phyloP scores from a whole-genome alignment of 2,329 filamentous ascomycete genomes.

The Aspergillus fischeri region DNA sequence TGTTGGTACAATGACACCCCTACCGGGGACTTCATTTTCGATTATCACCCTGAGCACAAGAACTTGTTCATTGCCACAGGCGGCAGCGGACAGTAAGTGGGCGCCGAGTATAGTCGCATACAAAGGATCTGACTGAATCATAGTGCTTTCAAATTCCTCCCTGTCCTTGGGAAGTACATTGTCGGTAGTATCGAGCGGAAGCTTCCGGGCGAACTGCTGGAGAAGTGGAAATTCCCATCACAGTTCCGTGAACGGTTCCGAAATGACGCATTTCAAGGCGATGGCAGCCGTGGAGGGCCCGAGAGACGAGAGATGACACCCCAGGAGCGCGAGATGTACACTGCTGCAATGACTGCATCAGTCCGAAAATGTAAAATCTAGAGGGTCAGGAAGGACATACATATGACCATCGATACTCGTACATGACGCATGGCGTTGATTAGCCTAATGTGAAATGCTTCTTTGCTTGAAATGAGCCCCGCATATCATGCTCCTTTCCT shows the following conservation, averaged over 20 bases:
- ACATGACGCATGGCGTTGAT: too few relatives aligned
- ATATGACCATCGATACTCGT: too few relatives aligned
- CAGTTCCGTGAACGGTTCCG: slow-evolving; percentile 17
- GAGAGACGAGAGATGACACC: slow-evolving; percentile 22
- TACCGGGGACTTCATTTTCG: slow-evolving; percentile 64
- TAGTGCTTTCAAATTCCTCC: slow-evolving; percentile 60
- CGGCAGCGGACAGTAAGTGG: slow-evolving; percentile 28
- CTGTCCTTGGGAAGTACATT: slow-evolving; percentile 59
- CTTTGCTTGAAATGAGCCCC: too few relatives aligned
- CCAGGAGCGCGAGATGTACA: slow-evolving; percentile 13
- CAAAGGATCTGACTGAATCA: not conserved
- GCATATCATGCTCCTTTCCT: too few relatives aligned
- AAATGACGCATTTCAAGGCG: slow-evolving; percentile 16
- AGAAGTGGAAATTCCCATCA: slow-evolving; percentile 52
- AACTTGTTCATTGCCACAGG: slow-evolving; percentile 28
- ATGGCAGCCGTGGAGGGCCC: slow-evolving; percentile 31
- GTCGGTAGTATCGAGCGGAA: slow-evolving; percentile 50
- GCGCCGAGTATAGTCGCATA: too few relatives aligned
- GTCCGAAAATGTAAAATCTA: slow-evolving; percentile 23
- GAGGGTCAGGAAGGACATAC: not conserved
- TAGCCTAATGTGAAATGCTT: too few relatives aligned
- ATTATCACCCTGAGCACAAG: slow-evolving; percentile 58
- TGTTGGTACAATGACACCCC: slow-evolving; percentile 72
- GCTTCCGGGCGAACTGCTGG: slow-evolving; percentile 49
- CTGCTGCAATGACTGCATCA: slow-evolving; percentile 16